A percentile compares a stretch with the other conserved stretches of the same genome.
Evolutionary conservation across 139 green algal genomes (phyloP).

Genomic region (Chlorella ohadii): DNA sequence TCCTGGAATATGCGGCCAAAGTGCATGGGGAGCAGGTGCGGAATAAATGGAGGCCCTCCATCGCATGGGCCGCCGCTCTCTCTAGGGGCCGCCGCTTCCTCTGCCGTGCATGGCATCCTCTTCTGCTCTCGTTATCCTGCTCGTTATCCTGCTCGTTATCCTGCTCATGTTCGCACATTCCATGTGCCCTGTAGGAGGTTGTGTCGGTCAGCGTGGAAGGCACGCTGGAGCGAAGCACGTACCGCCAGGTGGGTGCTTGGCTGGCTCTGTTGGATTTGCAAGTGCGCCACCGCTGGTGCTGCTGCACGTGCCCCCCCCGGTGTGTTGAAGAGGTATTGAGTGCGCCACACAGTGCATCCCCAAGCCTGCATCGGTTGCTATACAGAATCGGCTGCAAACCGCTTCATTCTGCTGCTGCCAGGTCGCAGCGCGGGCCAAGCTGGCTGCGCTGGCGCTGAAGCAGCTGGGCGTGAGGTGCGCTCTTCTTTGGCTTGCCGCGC

Average conservation of each 20-base stretch:
- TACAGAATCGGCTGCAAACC: too few relatives aligned
- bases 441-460: slow-evolving; percentile 69
- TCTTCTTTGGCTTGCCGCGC: too few relatives aligned
- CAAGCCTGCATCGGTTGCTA: too few relatives aligned
- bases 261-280: background rate
- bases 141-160: too few relatives aligned
- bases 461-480: slow-evolving; percentile 66
- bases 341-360: too few relatives aligned
- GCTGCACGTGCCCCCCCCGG: too few relatives aligned
- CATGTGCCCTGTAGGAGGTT: background rate
- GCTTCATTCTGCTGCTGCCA: too few relatives aligned
- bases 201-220: background rate
- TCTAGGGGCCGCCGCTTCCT: background rate
- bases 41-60: background rate
- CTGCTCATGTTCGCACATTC: too few relatives aligned
- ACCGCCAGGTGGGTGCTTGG: slow-evolving; percentile 68
- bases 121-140: too few relatives aligned
- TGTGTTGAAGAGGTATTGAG: too few relatives aligned
- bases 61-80: background rate
- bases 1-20: slow-evolving; percentile 70
- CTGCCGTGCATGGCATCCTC: too few relatives aligned
- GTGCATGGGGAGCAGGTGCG: slow-evolving; percentile 71
- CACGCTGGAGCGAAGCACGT: background rate
- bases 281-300: too few relatives aligned
- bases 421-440: slow-evolving; percentile 46